Evolutionary conservation across 768 basidiomycete species (phyloP).

Genomic region (Dentipellis fragilis): DNA sequence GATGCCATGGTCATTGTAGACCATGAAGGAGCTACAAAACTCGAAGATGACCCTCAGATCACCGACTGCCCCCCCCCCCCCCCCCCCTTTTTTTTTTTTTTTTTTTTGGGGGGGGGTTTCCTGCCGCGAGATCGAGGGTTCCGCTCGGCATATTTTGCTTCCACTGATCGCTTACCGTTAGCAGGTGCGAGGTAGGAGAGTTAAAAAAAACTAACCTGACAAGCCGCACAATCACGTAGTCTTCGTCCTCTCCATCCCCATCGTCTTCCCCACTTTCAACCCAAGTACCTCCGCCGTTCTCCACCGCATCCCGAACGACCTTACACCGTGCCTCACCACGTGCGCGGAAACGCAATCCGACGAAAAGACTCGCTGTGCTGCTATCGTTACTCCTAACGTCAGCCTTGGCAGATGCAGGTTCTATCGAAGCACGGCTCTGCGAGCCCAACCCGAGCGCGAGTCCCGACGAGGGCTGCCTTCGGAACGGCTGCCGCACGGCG

Average conservation of each 20-base stretch:
- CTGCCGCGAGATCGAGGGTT: constrained; percentile 20
- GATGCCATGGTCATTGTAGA: too few relatives aligned
- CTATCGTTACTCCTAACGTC: not conserved
- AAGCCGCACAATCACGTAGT: constrained; percentile 62
- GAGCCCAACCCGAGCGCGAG: not conserved
- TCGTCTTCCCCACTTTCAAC: constrained; percentile 22
- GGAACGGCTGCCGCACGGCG: constrained; percentile 30
- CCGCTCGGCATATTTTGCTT: constrained; percentile 53
- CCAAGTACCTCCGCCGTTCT: constrained; percentile 46
- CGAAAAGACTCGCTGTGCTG: constrained; percentile 31
- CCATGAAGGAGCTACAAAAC: too few relatives aligned
- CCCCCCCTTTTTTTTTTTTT: too few relatives aligned
- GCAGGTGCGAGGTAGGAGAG: not conserved
- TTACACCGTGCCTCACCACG: constrained; percentile 58
- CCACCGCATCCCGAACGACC: constrained; percentile 50
- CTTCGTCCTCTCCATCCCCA: constrained; percentile 36
- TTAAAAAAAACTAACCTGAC: constrained; percentile 44
- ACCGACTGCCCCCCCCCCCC: too few relatives aligned
- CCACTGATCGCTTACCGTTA: constrained; percentile 34
- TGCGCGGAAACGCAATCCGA: constrained; percentile 44
- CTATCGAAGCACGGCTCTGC: not conserved
- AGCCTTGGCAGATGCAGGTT: constrained; percentile 2
- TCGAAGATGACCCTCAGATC: too few relatives aligned
- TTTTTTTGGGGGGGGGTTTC: too few relatives aligned
- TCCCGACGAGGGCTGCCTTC: not conserved